These are phyloP conservation scores for Lophiostoma macrostomum DNA, from an alignment of 495 filamentous ascomycete genomes.

Conservation along the genomic window DNA sequence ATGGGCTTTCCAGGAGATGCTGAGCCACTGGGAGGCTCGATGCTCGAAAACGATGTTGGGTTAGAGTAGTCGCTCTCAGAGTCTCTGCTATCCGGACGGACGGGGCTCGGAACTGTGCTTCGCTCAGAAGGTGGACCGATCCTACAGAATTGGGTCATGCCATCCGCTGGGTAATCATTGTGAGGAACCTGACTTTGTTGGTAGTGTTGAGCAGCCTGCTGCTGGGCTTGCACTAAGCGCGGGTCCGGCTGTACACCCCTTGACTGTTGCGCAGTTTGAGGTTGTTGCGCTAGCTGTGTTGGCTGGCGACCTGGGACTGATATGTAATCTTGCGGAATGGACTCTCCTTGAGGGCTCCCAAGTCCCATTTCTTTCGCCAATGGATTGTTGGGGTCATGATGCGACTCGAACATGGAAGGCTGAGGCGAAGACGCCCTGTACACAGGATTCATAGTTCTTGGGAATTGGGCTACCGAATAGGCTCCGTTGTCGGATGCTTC, in stretches of 20 bases:
- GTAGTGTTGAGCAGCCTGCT: conserved; percentile 31
- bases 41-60: conserved; percentile 86
- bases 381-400: conserved; percentile 75
- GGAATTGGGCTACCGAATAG: conserved; percentile 93
- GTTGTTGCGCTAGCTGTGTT: conserved; percentile 32
- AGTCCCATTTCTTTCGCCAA: conserved; percentile 64
- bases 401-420: conserved; percentile 81
- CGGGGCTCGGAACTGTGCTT: conserved; percentile 70
- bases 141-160: conserved; percentile 98
- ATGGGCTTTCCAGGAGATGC: conserved; percentile 67
- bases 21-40: conserved; percentile 54
- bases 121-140: conserved; percentile 80
- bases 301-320: conserved; percentile 5
- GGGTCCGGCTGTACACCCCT: conserved; percentile 33
- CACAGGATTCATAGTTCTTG: conserved; percentile 88
- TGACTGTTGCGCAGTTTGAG: conserved; percentile 46
- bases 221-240: conserved; percentile 41
- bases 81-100: conserved; percentile 80
- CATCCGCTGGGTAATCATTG: conserved; percentile 91
- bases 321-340: too few species aligned
- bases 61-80: conserved; percentile 89
- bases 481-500: conserved; percentile 79
- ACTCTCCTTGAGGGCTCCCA: too few species aligned
- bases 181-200: conserved; percentile 69
- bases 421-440: conserved; percentile 90